These are phyloP conservation scores for Vachellia collinsii DNA, from an alignment of 306 rosid genomes.

Conservation along the genomic window DNA sequence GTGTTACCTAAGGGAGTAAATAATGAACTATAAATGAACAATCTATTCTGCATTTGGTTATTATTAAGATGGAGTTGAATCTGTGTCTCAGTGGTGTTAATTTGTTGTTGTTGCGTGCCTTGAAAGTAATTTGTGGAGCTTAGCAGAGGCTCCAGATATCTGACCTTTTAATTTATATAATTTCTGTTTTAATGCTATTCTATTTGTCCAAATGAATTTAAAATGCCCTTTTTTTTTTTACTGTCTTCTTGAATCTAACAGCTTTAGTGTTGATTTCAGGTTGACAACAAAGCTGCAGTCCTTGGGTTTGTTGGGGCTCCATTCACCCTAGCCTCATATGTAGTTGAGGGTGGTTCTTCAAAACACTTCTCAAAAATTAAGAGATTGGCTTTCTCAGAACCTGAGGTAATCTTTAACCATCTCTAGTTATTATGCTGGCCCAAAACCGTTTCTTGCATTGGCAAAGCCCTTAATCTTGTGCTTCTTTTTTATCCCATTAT, in stretches of 20 bases:
- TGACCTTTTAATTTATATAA: not conserved
- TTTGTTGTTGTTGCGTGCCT: not conserved
- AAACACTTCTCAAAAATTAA: conserved; percentile 91
- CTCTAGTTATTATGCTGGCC: conserved; percentile 12
- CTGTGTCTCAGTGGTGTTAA: not conserved
- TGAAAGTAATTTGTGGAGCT: not conserved
- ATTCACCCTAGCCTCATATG: conserved; percentile 92
- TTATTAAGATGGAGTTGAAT: not conserved
- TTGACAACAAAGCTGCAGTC: conserved; percentile 85
- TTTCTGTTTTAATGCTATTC: conserved; percentile 1
- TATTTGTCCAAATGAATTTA: not conserved
- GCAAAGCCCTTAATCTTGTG: not conserved
- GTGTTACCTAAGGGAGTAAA: not conserved
- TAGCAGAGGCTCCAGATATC: conserved; percentile 1
- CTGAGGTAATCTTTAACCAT: conserved; percentile 49
- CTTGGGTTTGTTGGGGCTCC: conserved; percentile 99
- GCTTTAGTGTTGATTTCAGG: conserved; percentile 54
- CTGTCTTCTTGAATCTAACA: conserved; percentile 26
- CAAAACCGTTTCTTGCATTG: not conserved
- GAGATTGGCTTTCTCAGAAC: conserved; percentile 84
- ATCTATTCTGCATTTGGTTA: not conserved
- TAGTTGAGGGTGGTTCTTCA: conserved; percentile 98
- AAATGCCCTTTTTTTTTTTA: not conserved
- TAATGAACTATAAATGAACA: not conserved
- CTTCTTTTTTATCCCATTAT: conserved; percentile 11